These are phyloP conservation scores for Penicillium sp. DNA, from an alignment of 2,329 filamentous ascomycete genomes.

Conservation along the genomic window DNA sequence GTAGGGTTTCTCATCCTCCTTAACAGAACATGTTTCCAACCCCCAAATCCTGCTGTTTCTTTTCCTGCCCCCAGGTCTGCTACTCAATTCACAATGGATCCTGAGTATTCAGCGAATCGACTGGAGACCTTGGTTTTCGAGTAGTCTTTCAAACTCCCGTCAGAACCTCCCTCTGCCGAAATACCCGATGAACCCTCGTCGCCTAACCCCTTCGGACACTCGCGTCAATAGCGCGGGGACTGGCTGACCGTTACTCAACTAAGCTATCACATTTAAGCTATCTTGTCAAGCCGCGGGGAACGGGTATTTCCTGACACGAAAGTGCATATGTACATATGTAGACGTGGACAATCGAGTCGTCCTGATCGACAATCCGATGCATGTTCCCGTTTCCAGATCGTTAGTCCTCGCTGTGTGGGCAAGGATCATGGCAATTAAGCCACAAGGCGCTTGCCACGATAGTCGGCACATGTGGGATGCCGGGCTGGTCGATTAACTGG, in stretches of 20 bases:
- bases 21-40: not conserved
- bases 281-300: not conserved
- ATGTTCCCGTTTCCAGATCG: not conserved
- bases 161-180: not conserved
- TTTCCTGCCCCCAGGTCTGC: not conserved
- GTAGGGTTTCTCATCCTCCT: not conserved
- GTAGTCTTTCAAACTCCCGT: not conserved
- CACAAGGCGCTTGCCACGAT: not conserved
- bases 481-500: not conserved
- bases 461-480: not conserved
- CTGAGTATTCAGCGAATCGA: too few species aligned
- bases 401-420: not conserved
- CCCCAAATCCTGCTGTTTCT: not conserved
- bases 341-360: not conserved
- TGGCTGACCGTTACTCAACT: not conserved
- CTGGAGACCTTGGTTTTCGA: not conserved
- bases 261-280: not conserved
- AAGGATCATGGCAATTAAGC: not conserved
- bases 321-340: not conserved
- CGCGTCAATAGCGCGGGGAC: conserved; percentile 5
- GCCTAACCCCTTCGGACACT: not conserved
- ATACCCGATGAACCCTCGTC: not conserved
- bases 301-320: too few species aligned
- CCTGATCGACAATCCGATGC: not conserved
- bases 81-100: too few species aligned